These are phyloP conservation scores for Cicer arietinum DNA, from an alignment of 306 rosid species.

Conservation along the genomic window DNA sequence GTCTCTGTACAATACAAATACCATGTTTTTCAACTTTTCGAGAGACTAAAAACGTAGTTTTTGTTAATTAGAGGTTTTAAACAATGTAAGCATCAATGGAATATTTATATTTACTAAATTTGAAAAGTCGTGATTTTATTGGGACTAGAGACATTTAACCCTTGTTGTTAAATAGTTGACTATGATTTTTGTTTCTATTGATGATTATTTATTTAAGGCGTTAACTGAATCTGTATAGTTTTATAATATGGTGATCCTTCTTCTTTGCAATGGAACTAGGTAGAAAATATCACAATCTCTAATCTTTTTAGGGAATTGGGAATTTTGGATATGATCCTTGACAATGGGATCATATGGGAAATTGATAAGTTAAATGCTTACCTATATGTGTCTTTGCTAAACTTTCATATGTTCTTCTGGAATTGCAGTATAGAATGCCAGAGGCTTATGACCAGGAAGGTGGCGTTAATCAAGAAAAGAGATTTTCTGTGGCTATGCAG, in stretches of 20 bases:
- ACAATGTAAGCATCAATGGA: neutral
- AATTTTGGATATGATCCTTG: constrained; percentile 25
- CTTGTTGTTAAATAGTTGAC: neutral
- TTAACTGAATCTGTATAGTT: constrained; percentile 2
- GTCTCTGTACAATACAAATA: too few relatives aligned
- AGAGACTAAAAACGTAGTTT: neutral
- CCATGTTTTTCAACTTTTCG: neutral
- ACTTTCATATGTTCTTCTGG: constrained; percentile 34
- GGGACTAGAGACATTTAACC: neutral
- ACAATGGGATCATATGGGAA: constrained; percentile 3
- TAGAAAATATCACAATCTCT: constrained; percentile 2
- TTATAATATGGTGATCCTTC: constrained; percentile 19
- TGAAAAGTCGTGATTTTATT: neutral
- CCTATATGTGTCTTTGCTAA: constrained; percentile 11
- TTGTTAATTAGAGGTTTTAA: neutral
- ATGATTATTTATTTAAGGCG: neutral
- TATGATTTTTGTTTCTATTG: constrained; percentile 23
- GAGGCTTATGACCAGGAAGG: constrained; percentile 93
- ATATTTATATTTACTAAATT: constrained; percentile 7
- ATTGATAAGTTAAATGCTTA: constrained; percentile 28
- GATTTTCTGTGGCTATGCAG: constrained; percentile 76
- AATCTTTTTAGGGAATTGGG: neutral
- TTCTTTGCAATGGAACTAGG: constrained; percentile 29
- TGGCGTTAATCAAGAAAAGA: constrained; percentile 81
- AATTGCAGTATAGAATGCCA: constrained; percentile 89